Conservation (phyloP, 257 asterid genomes). For the Petunia secreta region DNA sequence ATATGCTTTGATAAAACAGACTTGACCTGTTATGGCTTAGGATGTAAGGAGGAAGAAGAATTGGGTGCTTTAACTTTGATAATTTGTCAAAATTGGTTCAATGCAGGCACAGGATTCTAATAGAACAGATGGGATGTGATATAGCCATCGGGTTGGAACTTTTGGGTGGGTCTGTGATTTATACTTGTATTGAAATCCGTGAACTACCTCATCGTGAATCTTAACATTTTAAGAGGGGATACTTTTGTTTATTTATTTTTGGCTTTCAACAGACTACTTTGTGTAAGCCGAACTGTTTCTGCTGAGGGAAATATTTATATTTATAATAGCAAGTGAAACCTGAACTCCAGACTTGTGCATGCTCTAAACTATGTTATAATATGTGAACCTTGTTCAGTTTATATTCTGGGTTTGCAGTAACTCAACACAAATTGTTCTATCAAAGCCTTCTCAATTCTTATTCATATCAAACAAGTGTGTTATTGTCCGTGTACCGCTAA, state of each 20-base stretch:
- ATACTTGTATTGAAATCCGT: background rate
- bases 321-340: background rate
- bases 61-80: background rate
- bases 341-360: background rate
- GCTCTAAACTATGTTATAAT: background rate
- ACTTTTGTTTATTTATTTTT: background rate
- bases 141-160: background rate
- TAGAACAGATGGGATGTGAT: slow-evolving; percentile 14
- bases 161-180: background rate
- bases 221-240: background rate
- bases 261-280: background rate
- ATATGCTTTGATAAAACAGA: background rate
- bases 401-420: background rate
- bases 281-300: background rate
- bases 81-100: no score
- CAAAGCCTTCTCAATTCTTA: background rate
- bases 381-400: background rate
- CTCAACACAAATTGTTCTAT: background rate
- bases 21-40: background rate
- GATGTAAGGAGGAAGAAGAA: background rate
- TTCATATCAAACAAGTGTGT: background rate
- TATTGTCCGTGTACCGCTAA: background rate
- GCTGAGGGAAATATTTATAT: background rate
- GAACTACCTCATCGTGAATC: background rate
- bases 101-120: background rate